Evolutionary conservation across 257 asterid genomes (phyloP), one percentile per base, ranked within the genome.

Genomic region (Mitragyna speciosa): DNA sequence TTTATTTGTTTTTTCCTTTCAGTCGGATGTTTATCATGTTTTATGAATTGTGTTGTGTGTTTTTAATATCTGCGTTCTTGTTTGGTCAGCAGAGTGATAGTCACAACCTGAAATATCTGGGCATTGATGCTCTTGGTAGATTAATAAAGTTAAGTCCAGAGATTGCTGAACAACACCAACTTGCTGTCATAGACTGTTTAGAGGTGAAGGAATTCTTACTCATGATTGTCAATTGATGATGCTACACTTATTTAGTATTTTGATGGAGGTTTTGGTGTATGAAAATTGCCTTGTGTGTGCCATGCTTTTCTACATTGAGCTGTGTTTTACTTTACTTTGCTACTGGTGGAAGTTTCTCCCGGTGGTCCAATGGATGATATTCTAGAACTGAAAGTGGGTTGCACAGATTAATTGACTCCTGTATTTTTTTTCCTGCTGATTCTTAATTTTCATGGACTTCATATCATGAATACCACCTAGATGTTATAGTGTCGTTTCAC

Each of bases 41-140:
- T 56, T 70, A 10, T 31, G 28, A 48, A 7, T 11, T 41, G 7
- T 48, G 43, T 43, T 63, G 41, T 61, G 63, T 12, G 68, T 47
- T 75, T 33, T 20, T 78, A 24, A 72, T 79, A 48, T 59, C 49
- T 79, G 51, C 71, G 72, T 84, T n/a, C 66, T 72, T 83, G 56
- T 82, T 49, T 64, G 75, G 71, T 89, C 79, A 87, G 70, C 94
- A 96, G 99, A 94, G 95, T 84, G 99, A 94, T 85, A 92, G 98
- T 91, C 98, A 96, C 88, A 96, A 96, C 85, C 92, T 96, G 83
- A 96, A 91, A 85, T 96, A 96, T 89, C 95, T 96, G 86, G 98
- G 99, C 68, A 96, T 94, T 83, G 99, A 92, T 91, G 94, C 97
- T 75, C 98, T 96, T 87, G 95, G 98, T 83, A 91, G 96, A 80